phyloP scores from a whole-genome alignment of 2,329 filamentous ascomycete genomes.

The Bisporella sp. region DNA sequence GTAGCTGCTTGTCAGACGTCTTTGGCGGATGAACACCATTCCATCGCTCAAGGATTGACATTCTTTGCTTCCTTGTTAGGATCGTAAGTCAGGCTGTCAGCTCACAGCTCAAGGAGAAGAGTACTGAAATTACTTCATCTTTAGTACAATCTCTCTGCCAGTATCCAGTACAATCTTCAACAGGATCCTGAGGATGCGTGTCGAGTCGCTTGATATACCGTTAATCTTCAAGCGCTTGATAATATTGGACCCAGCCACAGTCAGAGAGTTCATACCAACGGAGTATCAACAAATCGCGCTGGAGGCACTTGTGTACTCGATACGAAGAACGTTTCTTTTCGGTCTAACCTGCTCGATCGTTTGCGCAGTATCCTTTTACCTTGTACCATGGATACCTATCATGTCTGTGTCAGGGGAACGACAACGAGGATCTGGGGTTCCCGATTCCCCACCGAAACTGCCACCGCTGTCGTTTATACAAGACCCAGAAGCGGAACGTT shows the following conservation, averaged over 20 bases:
- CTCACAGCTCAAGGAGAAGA: neutral
- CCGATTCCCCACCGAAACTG: too few species aligned
- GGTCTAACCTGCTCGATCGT: slow-evolving; percentile 1
- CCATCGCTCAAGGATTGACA: slow-evolving; percentile 7
- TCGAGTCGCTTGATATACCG: slow-evolving; percentile 1
- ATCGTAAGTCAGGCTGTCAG: slow-evolving; percentile 1
- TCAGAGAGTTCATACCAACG: neutral
- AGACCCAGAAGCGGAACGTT: too few species aligned
- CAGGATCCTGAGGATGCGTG: neutral
- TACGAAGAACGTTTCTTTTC: neutral
- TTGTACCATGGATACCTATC: slow-evolving; percentile 3
- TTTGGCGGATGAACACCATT: slow-evolving; percentile 4
- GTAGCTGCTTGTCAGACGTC: slow-evolving; percentile 7
- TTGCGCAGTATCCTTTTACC: slow-evolving; percentile 1
- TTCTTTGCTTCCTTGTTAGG: slow-evolving; percentile 3
- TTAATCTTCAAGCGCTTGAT: neutral
- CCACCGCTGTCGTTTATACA: too few species aligned
- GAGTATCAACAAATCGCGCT: neutral
- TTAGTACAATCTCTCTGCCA: slow-evolving; percentile 1
- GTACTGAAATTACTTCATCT: neutral
- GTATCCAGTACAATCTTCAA: slow-evolving; percentile 3
- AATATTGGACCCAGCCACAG: slow-evolving; percentile 1
- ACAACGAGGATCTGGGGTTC: too few species aligned
- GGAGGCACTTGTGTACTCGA: neutral
- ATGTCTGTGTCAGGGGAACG: neutral